A percentile compares a stretch with the other conserved stretches of the same genome.
Evolutionary conservation across 306 rosid species (phyloP).

Genomic region (Prunus persica): Prunus_persica_NCBIv2 NC_034014.1:415501-416000

Average conservation of each 20-base stretch:
- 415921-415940: background rate
- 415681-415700: background rate
- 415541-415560: background rate
- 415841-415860: background rate
- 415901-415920: background rate
- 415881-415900: background rate
- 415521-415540: background rate
- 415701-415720: conserved; percentile 1
- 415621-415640: background rate
- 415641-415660: background rate
- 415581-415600: background rate
- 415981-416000: conserved; percentile 78
- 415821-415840: background rate
- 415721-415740: background rate
- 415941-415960: background rate
- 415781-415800: background rate
- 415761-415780: background rate
- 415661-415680: background rate
- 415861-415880: background rate
- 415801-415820: background rate
- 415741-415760: background rate
- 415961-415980: conserved; percentile 67
- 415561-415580: background rate
- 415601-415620: background rate
- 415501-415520: background rate